Base-by-base conservation (phyloP, 1,139 yeast genomes). In the Taiozyma onychis region DNA sequence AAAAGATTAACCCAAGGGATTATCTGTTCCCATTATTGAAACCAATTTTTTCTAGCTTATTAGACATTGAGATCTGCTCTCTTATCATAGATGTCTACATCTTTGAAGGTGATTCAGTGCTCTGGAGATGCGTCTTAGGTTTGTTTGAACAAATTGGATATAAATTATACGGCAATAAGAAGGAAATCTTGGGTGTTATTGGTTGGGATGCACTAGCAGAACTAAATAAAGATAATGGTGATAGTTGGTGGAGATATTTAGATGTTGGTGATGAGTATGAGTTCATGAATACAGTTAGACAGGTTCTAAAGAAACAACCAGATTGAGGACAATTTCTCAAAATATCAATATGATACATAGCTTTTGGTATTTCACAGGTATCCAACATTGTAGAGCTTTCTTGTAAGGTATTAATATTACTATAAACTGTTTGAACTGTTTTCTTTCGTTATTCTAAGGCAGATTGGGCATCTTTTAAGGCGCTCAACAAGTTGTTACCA, bases 91-190 rank as follows among this genome's bases (percentile, higher is more conserved):
- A 84, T 61, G 70, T 83, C 9, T 74, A 74, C 61, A 63, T 81
- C n/a, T 82, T 83, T 61, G 88, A 83, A 60, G 81, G 83, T 3
- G 84, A 79, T 55, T 66, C 73, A 2, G 74, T 78, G 55, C 61
- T 80, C 47, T 66, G 76, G 50, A 71, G 81, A 28, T 74, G 73
- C 18, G 71, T 75, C 1, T 61, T 82, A 10, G 84, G 80, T 0
- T 63, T 80, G 14, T 61, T 83, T 47, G 69, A 71, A 27, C 69
- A 72, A 45, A 65, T 77, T 30, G 78, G 77, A 45, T 79, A 75
- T 57, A 78, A 77, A 57, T 69, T 84, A 24, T 81, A 73, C 61
- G 86, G 84, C 2, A 61, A 71, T 35, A 69, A 70, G 41, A 60
- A 68, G 5, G 88, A 81, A 55, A 69, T 79, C 5, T 54, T 77